Conservation (phyloP, 164 flowering plant genomes). For the Brasenia schreberi region DNA sequence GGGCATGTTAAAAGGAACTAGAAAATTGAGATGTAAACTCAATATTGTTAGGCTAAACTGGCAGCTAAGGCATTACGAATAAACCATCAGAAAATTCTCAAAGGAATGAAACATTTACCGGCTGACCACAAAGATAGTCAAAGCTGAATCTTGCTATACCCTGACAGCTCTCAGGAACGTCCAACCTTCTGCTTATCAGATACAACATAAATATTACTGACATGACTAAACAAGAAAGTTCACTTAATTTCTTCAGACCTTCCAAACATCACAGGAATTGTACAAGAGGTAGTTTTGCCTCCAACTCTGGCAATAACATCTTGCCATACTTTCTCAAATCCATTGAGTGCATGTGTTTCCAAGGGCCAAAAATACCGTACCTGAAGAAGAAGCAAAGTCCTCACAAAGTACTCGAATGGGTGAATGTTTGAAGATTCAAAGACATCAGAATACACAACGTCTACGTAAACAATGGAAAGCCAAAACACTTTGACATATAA, state of each 20-base stretch:
- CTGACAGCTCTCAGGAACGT: conserved; percentile 77
- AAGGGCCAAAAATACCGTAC: conserved; percentile 69
- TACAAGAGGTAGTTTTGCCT: conserved; percentile 38
- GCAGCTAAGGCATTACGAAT: too few species aligned
- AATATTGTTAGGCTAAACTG: too few species aligned
- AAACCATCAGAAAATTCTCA: too few species aligned
- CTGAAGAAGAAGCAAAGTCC: conserved; percentile 18
- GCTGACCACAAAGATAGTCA: conserved; percentile 86
- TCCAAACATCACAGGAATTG: conserved; percentile 91
- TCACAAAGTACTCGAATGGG: too few species aligned
- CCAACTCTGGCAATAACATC: conserved; percentile 33
- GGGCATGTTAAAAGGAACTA: too few species aligned
- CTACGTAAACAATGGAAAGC: too few species aligned
- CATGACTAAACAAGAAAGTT: not conserved
- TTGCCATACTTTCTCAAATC: conserved; percentile 67
- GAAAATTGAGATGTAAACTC: too few species aligned
- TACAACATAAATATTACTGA: not conserved
- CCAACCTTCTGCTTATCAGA: conserved; percentile 43
- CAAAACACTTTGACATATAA: too few species aligned
- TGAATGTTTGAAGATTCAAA: too few species aligned
- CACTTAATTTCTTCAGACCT: conserved; percentile 31
- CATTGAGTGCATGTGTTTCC: conserved; percentile 22
- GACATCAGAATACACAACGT: too few species aligned
- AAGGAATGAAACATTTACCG: conserved; percentile 35
- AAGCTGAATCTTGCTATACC: conserved; percentile 85